Conservation (phyloP, 2,329 filamentous ascomycete genomes). For the Paraconiothyrium brasiliense region DNA sequence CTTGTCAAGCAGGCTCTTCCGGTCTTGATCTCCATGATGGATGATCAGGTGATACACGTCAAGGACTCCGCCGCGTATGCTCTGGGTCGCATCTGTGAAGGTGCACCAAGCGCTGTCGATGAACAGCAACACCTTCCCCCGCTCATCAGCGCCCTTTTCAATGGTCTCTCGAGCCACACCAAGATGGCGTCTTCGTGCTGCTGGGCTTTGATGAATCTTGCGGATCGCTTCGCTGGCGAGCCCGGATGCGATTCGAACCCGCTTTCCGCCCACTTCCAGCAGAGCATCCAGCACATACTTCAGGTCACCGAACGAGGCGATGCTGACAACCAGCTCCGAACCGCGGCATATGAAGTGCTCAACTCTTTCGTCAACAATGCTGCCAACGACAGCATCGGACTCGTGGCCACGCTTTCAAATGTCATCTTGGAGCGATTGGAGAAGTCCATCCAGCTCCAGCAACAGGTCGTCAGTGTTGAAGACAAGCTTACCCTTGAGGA, state of each 20-base stretch:
- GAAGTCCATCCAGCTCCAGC: slow-evolving; percentile 87
- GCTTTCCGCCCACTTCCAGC: slow-evolving; percentile 90
- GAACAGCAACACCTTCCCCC: slow-evolving; percentile 81
- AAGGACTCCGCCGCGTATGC: slow-evolving; percentile 97
- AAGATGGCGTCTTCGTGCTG: slow-evolving; percentile 99
- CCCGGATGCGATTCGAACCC: slow-evolving; percentile 80
- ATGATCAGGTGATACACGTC: slow-evolving; percentile 87
- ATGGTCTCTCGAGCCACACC: slow-evolving; percentile 85
- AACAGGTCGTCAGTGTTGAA: slow-evolving; percentile 95
- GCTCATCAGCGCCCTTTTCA: slow-evolving; percentile 88
- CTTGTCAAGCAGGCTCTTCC: slow-evolving; percentile 95
- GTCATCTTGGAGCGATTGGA: slow-evolving; percentile 92
- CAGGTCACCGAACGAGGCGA: slow-evolving; percentile 84
- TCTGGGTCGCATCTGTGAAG: slow-evolving; percentile 93
- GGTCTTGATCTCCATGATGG: slow-evolving; percentile 91
- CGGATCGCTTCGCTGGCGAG: slow-evolving; percentile 92
- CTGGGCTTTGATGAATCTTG: slow-evolving; percentile 98
- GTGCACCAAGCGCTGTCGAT: slow-evolving; percentile 91
- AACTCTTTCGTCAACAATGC: slow-evolving; percentile 93
- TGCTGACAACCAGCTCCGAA: slow-evolving; percentile 87
- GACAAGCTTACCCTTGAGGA: slow-evolving; percentile 96
- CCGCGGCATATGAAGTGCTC: slow-evolving; percentile 95
- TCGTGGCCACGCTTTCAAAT: slow-evolving; percentile 83
- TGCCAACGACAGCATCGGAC: slow-evolving; percentile 81
- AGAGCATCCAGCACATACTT: slow-evolving; percentile 86